Percentiles rank a stretch among this genome's conserved stretches.
Conservation (phyloP, 352 stramenopile genomes). For the Phytophthora pluvialis region DNA sequence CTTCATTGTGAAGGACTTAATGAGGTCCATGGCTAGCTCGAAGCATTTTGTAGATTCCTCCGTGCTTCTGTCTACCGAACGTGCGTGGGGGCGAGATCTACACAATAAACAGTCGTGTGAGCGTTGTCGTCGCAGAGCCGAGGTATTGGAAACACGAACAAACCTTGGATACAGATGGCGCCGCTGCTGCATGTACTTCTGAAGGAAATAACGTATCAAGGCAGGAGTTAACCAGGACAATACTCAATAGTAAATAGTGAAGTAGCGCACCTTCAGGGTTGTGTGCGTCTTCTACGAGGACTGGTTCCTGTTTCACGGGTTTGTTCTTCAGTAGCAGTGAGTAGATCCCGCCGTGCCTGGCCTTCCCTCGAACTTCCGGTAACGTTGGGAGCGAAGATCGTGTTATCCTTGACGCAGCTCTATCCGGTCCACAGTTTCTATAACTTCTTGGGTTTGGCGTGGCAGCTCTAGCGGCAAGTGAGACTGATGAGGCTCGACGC, state of each 20-base stretch:
- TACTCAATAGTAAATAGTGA: not conserved
- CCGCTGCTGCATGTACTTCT: slow-evolving; percentile 3
- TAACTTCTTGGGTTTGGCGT: slow-evolving; percentile 35
- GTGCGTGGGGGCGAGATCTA: slow-evolving; percentile 43
- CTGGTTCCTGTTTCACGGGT: slow-evolving; percentile 48
- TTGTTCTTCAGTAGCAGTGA: slow-evolving; percentile 76
- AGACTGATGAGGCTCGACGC: slow-evolving; percentile 14
- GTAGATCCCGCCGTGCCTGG: slow-evolving; percentile 82
- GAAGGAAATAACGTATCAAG: not conserved
- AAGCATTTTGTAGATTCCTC: slow-evolving; percentile 78
- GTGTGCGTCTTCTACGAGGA: slow-evolving; percentile 60
- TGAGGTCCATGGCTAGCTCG: slow-evolving; percentile 26
- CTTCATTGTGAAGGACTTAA: slow-evolving; percentile 6
- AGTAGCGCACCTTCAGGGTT: slow-evolving; percentile 22
- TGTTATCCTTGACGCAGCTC: slow-evolving; percentile 20
- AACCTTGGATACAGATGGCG: slow-evolving; percentile 29
- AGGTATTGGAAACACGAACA: not conserved
- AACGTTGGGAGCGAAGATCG: slow-evolving; percentile 24
- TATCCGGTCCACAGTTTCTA: slow-evolving; percentile 20
- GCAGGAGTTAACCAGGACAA: not conserved
- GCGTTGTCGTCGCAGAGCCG: not conserved
- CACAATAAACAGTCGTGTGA: slow-evolving; percentile 8
- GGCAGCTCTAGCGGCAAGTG: slow-evolving; percentile 16
- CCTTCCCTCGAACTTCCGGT: slow-evolving; percentile 53
- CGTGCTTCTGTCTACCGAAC: slow-evolving; percentile 58